Conservation (phyloP, 108 stramenopile species). For the Cyclostephanos tholiformis region DNA sequence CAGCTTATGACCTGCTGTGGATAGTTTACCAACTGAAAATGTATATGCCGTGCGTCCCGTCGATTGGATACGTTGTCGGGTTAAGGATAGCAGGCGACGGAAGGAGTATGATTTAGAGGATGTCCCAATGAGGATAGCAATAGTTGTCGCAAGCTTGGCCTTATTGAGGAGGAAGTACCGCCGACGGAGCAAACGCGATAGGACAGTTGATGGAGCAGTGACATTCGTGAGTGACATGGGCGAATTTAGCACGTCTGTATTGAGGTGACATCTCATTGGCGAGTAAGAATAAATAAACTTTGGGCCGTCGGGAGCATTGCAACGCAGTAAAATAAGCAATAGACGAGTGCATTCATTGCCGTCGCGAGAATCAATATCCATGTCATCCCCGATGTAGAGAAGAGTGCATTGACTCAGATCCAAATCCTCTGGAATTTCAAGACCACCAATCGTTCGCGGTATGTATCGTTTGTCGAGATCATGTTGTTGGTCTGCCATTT, state of each 20-base stretch:
- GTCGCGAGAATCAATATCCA: conserved; percentile 38
- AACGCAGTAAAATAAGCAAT: conserved; percentile 59
- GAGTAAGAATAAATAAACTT: conserved; percentile 67
- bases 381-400: conserved; percentile 76
- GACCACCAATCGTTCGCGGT: conserved; percentile 68
- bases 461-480: conserved; percentile 25
- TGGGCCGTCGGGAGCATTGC: conserved; percentile 50
- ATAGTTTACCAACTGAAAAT: conserved; percentile 93
- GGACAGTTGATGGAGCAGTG: conserved; percentile 36
- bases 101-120: conserved; percentile 77
- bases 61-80: conserved; percentile 66
- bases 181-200: conserved; percentile 73
- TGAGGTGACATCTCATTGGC: conserved; percentile 45
- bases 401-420: conserved; percentile 61
- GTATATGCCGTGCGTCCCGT: conserved; percentile 85
- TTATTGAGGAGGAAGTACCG: conserved; percentile 89
- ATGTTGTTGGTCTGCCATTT: conserved; percentile 4
- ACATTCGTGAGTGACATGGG: conserved; percentile 37
- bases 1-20: conserved; percentile 83
- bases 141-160: conserved; percentile 77
- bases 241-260: conserved; percentile 37
- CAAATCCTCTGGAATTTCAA: conserved; percentile 71
- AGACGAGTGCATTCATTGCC: conserved; percentile 34
- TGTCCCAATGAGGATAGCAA: conserved; percentile 92
- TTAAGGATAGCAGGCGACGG: conserved; percentile 61